Evolutionary conservation across 2,329 filamentous ascomycete genomes (phyloP).

Genomic region (Rhynchosporium secalis): DNA sequence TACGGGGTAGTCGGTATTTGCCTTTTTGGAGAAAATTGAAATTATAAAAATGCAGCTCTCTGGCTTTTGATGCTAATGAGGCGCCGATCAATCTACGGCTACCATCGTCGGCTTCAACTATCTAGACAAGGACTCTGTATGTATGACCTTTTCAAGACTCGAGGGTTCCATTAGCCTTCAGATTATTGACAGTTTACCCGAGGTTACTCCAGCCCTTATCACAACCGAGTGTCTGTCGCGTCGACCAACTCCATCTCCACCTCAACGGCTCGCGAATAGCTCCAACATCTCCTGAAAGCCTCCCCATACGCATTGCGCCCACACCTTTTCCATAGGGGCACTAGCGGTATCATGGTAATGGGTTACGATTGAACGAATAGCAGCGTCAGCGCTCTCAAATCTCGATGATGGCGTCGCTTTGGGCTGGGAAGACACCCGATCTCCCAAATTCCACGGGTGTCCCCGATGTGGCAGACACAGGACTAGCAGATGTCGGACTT

Average conservation of each 20-base stretch:
- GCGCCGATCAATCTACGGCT: too few species aligned
- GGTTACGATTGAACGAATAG: not conserved
- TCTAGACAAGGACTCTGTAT: too few species aligned
- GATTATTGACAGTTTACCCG: not conserved
- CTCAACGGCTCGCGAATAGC: conserved; percentile 4
- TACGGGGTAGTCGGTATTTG: too few species aligned
- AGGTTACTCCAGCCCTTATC: conserved; percentile 13
- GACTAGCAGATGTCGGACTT: conserved; percentile 42
- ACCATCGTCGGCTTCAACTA: too few species aligned
- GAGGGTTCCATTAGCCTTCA: not conserved
- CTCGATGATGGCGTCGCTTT: conserved; percentile 36
- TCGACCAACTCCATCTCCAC: conserved; percentile 5
- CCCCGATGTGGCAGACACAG: conserved; percentile 47
- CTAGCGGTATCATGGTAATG: not conserved
- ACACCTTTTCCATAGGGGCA: not conserved
- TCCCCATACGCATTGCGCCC: not conserved
- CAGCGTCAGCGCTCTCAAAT: not conserved
- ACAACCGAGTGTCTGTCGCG: conserved; percentile 16
- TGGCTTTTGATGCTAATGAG: too few species aligned
- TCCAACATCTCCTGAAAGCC: not conserved
- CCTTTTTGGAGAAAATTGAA: too few species aligned
- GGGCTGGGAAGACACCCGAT: conserved; percentile 28
- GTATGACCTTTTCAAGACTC: too few species aligned
- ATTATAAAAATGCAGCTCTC: too few species aligned
- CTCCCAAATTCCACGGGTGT: conserved; percentile 28